These are phyloP conservation scores for Aspergillus panamensis DNA, from an alignment of 495 filamentous ascomycete genomes.

Conservation along the genomic window DNA sequence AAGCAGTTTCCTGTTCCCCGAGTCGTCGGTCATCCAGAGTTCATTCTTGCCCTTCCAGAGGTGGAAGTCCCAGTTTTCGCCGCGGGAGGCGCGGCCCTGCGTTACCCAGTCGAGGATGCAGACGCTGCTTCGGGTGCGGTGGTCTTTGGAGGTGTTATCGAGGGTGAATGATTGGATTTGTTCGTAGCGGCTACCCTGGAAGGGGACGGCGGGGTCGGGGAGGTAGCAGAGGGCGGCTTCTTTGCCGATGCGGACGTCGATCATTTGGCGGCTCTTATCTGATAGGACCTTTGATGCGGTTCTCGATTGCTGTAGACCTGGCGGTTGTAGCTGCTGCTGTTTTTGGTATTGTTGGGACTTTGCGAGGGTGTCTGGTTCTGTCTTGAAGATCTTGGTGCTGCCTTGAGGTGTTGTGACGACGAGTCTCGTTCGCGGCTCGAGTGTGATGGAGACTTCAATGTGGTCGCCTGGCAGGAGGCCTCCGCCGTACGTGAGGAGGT, in stretches of 20 bases:
- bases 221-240: slow-evolving; percentile 76
- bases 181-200: slow-evolving; percentile 72
- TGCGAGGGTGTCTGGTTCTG: slow-evolving; percentile 45
- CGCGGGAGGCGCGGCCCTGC: slow-evolving; percentile 76
- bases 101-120: slow-evolving; percentile 92
- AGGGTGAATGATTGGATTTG: slow-evolving; percentile 76
- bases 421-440: slow-evolving; percentile 63
- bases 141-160: slow-evolving; percentile 48
- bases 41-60: slow-evolving; percentile 82
- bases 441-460: slow-evolving; percentile 65
- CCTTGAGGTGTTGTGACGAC: slow-evolving; percentile 85
- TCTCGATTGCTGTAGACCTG: neutral
- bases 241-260: slow-evolving; percentile 58
- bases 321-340: slow-evolving; percentile 15
- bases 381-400: slow-evolving; percentile 93
- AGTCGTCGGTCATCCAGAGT: slow-evolving; percentile 56
- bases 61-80: slow-evolving; percentile 83
- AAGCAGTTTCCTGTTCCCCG: slow-evolving; percentile 54
- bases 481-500: slow-evolving; percentile 92
- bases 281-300: slow-evolving; percentile 27
- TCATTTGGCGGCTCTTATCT: slow-evolving; percentile 63
- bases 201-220: slow-evolving; percentile 94
- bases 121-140: slow-evolving; percentile 48
- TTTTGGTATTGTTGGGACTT: slow-evolving; percentile 29
- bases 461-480: slow-evolving; percentile 84